phyloP scores from a whole-genome alignment of 2,329 filamentous ascomycete genomes.

The Talaromyces piceae region DNA sequence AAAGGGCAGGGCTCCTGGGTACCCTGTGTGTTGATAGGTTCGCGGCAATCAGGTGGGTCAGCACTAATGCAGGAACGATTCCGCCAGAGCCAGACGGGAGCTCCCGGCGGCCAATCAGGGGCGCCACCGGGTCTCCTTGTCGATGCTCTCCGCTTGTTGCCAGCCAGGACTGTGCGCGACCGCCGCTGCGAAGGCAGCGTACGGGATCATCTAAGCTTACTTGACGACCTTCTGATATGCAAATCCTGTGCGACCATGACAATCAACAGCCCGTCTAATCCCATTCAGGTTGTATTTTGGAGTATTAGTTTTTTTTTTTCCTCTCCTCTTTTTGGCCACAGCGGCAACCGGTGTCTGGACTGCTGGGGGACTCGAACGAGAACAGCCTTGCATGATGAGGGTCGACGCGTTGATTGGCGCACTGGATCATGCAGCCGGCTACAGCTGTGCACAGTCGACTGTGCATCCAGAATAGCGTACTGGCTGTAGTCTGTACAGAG shows the following conservation, averaged over 20 bases:
- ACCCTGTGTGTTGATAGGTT: not conserved
- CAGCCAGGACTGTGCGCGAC: not conserved
- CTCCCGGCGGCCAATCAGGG: not conserved
- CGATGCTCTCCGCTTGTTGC: not conserved
- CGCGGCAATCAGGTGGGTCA: not conserved
- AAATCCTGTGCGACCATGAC: no score
- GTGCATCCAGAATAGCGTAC: no score
- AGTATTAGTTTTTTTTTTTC: not conserved
- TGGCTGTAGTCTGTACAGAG: not conserved
- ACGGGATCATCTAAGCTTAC: no score
- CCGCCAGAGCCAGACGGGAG: not conserved
- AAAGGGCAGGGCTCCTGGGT: no score
- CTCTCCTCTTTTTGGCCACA: not conserved
- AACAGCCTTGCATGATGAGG: not conserved
- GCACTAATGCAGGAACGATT: constrained; percentile 10
- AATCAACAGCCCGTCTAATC: no score
- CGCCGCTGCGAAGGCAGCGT: no score
- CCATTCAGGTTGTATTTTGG: not conserved
- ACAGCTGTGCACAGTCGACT: no score
- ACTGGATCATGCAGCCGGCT: not conserved
- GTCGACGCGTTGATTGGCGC: not conserved
- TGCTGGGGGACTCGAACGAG: no score
- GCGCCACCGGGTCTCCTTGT: not conserved
- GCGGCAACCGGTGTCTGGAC: no score
- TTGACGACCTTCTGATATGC: no score